Evolutionary conservation across 2,329 filamentous ascomycete species (phyloP).

Genomic region (Arachnopeziza araneosa): DNA sequence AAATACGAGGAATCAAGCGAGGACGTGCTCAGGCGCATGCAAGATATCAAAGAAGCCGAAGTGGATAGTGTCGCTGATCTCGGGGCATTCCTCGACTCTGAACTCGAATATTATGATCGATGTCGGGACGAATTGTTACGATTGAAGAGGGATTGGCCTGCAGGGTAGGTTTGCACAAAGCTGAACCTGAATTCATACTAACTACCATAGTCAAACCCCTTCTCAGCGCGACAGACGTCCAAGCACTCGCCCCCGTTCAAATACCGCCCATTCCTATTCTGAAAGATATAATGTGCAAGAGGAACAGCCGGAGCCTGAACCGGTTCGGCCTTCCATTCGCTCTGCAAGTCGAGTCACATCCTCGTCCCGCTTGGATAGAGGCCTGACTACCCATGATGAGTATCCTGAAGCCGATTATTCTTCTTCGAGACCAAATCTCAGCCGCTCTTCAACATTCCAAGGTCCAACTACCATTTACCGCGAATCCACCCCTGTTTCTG

Average conservation of each 20-base stretch:
- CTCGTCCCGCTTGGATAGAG: constrained; percentile 16
- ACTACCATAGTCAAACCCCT: constrained; percentile 21
- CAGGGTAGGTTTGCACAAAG: constrained; percentile 40
- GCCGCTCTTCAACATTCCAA: constrained; percentile 53
- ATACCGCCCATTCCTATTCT: constrained; percentile 57
- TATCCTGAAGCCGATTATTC: constrained; percentile 28
- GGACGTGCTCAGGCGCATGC: constrained; percentile 86
- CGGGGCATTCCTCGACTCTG: constrained; percentile 75
- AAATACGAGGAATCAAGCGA: constrained; percentile 96
- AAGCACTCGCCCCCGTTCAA: constrained; percentile 47
- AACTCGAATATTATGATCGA: constrained; percentile 86
- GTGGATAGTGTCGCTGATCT: constrained; percentile 76
- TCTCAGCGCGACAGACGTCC: constrained; percentile 22
- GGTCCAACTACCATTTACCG: constrained; percentile 45
- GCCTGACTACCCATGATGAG: constrained; percentile 23
- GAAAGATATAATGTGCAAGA: constrained; percentile 54
- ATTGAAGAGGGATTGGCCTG: constrained; percentile 64
- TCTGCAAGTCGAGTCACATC: constrained; percentile 33
- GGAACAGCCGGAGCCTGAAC: constrained; percentile 39
- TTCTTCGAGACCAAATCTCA: constrained; percentile 40
- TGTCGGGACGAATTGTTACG: constrained; percentile 77
- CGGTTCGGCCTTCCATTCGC: constrained; percentile 45
- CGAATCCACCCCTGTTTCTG: constrained; percentile 44
- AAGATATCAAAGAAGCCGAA: constrained; percentile 92
- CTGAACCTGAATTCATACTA: constrained; percentile 1